phyloP scores from a whole-genome alignment of 106 monocot species.

The Dioscorea dumetorum region DNA sequence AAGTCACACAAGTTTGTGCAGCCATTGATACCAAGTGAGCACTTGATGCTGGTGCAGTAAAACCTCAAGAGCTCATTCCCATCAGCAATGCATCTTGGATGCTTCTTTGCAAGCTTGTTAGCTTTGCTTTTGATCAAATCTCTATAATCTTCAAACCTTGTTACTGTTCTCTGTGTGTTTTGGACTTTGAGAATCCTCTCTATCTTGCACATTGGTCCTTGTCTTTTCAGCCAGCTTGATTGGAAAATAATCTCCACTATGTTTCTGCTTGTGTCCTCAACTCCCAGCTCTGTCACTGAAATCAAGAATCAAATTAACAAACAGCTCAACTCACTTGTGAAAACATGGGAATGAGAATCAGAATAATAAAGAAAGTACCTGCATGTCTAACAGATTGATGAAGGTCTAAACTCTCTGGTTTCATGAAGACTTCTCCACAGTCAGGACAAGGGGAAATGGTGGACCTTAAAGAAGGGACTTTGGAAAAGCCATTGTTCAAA shows the following conservation, averaged over 20 bases:
- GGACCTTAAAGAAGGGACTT: slow-evolving; percentile 45
- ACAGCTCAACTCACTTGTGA: neutral
- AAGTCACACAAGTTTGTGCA: slow-evolving; percentile 40
- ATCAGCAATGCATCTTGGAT: slow-evolving; percentile 79
- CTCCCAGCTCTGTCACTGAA: slow-evolving; percentile 66
- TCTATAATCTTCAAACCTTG: slow-evolving; percentile 63
- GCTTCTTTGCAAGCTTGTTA: slow-evolving; percentile 40
- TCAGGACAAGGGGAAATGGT: slow-evolving; percentile 48
- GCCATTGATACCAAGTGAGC: slow-evolving; percentile 51
- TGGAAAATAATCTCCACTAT: slow-evolving; percentile 92
- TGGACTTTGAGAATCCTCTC: slow-evolving; percentile 76
- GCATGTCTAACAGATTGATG: slow-evolving; percentile 73
- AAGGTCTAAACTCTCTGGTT: slow-evolving; percentile 66
- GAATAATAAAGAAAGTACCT: slow-evolving; percentile 24
- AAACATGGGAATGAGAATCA: neutral
- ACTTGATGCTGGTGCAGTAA: slow-evolving; percentile 44
- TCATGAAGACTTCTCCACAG: slow-evolving; percentile 81
- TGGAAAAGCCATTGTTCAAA: slow-evolving; percentile 19
- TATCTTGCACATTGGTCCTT: slow-evolving; percentile 45
- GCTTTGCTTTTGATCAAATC: slow-evolving; percentile 56
- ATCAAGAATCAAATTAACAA: neutral
- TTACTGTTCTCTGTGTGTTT: slow-evolving; percentile 54
- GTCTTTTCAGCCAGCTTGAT: slow-evolving; percentile 81
- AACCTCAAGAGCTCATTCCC: slow-evolving; percentile 90
- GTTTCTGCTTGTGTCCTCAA: slow-evolving; percentile 75